Evolutionary conservation across 352 stramenopile genomes (phyloP), one percentile per base, ranked within the genome.

Genomic region (Peronospora tabacina): DNA sequence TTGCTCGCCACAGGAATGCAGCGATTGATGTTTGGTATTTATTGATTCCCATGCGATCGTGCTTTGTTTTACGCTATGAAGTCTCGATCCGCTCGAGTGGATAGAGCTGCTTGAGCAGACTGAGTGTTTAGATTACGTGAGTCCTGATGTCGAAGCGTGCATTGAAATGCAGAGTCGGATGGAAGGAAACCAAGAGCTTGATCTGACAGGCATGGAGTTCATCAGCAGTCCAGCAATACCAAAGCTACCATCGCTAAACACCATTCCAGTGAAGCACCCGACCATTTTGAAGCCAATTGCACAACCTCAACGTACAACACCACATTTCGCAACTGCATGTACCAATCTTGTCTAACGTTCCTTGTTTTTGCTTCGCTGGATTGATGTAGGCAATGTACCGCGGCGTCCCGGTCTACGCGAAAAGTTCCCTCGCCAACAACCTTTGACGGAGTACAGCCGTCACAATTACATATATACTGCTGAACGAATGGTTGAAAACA

Each of bases 131-230:
- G 69, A 86, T 28, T 90, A 90, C 44, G 53, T 84, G 37, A 90
- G 80, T 12, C 80, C 80, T 9, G 76, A 90, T 26, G 50, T 90
- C 13, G 57, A 73, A 3, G 34, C 49, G 4, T 83, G 59, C 29
- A 61, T 90, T 5, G 51, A 55, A 13, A 41, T 36, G 0, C 61
- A 85, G 6, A 56, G 32, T 6, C 45, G 49, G 8, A 49, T 72
- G 32, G 60, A 76, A 64, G 72, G 55, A 17, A 77, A 77, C 35
- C 64, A 85, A 66, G 79, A 90, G 10, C 61, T 90, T 0, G 79
- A 90, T 1, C 49, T 81, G 1, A 76, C 52, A 13, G 79, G 79
- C 0, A 49, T 55, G 33, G 79, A 90, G 38, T 90, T 90, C 50
- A 34, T 88, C 12, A 52, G 60, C 9, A 90, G 76, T 7, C 79